Conservation (phyloP, 768 basidiomycete species). For the Candolleomyces efflorescens region DNA sequence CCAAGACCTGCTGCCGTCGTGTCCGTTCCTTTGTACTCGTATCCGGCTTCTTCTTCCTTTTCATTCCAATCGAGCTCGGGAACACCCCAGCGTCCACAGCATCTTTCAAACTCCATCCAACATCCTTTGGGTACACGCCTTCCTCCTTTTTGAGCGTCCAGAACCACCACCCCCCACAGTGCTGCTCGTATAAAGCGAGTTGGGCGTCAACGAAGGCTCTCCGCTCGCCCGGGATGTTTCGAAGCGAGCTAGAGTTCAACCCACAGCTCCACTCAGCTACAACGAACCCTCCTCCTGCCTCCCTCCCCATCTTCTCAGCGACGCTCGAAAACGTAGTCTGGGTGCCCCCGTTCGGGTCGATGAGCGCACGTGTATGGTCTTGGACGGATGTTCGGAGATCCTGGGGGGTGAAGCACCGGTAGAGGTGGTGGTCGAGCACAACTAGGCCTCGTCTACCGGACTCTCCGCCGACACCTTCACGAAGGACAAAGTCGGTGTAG, state of each 20-base stretch:
- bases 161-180: constrained; percentile 75
- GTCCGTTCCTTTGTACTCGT: not conserved
- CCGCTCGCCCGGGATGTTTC: constrained; percentile 31
- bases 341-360: constrained; percentile 32
- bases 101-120: constrained; percentile 71
- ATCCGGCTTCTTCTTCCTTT: constrained; percentile 17
- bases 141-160: constrained; percentile 78
- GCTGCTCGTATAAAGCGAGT: constrained; percentile 56
- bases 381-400: constrained; percentile 53
- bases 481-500: constrained; percentile 51
- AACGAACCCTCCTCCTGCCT: constrained; percentile 40
- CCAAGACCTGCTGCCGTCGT: constrained; percentile 1
- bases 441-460: constrained; percentile 26
- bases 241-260: constrained; percentile 59
- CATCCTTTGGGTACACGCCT: constrained; percentile 44
- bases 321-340: constrained; percentile 34
- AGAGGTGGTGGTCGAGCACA: constrained; percentile 79
- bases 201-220: constrained; percentile 56
- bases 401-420: constrained; percentile 67
- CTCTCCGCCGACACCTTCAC: constrained; percentile 3
- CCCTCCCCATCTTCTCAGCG: constrained; percentile 28
- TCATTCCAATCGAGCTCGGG: constrained; percentile 47
- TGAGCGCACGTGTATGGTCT: constrained; percentile 49
- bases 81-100: constrained; percentile 60
- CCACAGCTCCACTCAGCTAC: constrained; percentile 82